These are phyloP conservation scores for Rhizopus sp. DNA, from an alignment of 371 early-diverging fungal species.

Conservation along the genomic window DNA sequence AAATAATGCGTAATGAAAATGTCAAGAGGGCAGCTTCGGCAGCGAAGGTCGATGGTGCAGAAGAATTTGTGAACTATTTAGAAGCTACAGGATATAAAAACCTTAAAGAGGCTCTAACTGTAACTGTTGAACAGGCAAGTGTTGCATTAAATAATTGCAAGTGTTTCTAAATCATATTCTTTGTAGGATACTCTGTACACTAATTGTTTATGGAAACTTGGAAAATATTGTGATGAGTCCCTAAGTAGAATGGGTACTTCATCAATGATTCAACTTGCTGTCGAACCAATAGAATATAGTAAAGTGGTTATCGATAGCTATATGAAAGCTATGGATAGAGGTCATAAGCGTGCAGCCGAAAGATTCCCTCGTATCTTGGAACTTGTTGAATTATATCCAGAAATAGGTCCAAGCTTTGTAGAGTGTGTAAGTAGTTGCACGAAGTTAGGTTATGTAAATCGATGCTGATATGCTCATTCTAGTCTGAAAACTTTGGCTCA, in stretches of 20 bases:
- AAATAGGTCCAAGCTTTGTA: slow-evolving; percentile 35
- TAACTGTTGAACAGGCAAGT: slow-evolving; percentile 5
- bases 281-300: slow-evolving; percentile 36
- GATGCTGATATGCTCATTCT: neutral
- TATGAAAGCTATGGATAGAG: slow-evolving; percentile 49
- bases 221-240: slow-evolving; percentile 41
- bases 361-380: slow-evolving; percentile 73
- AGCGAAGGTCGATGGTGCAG: neutral
- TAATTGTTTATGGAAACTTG: slow-evolving; percentile 36
- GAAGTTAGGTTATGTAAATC: neutral
- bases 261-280: slow-evolving; percentile 11
- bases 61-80: slow-evolving; percentile 17
- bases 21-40: neutral
- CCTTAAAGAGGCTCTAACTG: slow-evolving; percentile 15
- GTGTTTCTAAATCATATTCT: neutral
- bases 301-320: slow-evolving; percentile 51
- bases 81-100: slow-evolving; percentile 18
- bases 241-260: slow-evolving; percentile 13
- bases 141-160: neutral
- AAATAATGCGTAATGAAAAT: neutral
- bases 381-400: slow-evolving; percentile 60
- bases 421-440: slow-evolving; percentile 18
- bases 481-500: slow-evolving; percentile 26
- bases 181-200: slow-evolving; percentile 17
- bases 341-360: slow-evolving; percentile 50